These are phyloP conservation scores for Corinectria fuckeliana DNA, from an alignment of 2,329 filamentous ascomycete genomes.

Conservation along the genomic window DNA sequence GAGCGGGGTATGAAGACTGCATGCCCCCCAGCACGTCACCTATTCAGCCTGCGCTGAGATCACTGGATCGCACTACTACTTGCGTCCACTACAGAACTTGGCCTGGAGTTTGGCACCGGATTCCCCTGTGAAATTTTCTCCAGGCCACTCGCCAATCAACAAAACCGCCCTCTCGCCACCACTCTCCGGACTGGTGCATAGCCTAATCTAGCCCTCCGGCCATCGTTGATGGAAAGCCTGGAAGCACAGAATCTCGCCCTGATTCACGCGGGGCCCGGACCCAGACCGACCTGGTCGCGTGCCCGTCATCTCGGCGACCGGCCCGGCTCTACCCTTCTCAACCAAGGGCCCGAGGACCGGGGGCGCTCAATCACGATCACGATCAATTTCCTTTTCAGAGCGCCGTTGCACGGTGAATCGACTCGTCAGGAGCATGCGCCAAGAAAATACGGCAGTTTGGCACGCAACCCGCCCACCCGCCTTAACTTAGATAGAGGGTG, in stretches of 20 bases:
- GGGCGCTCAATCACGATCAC: neutral
- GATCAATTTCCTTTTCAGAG: neutral
- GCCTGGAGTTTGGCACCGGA: neutral
- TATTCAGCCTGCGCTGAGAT: neutral
- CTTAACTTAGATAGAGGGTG: too few relatives aligned
- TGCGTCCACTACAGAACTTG: too few relatives aligned
- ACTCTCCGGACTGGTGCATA: neutral
- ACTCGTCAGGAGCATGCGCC: neutral
- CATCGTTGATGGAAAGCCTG: neutral
- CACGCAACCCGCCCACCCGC: too few relatives aligned
- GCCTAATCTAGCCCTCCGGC: neutral
- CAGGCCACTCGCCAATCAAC: neutral
- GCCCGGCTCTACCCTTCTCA: conserved; percentile 4
- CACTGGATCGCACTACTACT: conserved; percentile 19
- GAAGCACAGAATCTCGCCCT: neutral
- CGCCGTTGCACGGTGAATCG: neutral
- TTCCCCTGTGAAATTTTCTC: neutral
- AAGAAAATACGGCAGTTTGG: too few relatives aligned
- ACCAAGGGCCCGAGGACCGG: too few relatives aligned
- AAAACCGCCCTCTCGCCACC: neutral
- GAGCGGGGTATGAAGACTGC: conserved; percentile 12
- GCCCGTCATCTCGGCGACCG: conserved; percentile 4
- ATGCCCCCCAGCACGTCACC: too few relatives aligned
- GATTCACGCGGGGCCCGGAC: neutral
- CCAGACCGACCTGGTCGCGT: conserved; percentile 4